Percentiles rank a stretch among this genome's conserved stretches.
These are phyloP conservation scores for Hondaea fermentalgiana DNA, from an alignment of 108 stramenopile genomes.

Conservation along the genomic window DNA sequence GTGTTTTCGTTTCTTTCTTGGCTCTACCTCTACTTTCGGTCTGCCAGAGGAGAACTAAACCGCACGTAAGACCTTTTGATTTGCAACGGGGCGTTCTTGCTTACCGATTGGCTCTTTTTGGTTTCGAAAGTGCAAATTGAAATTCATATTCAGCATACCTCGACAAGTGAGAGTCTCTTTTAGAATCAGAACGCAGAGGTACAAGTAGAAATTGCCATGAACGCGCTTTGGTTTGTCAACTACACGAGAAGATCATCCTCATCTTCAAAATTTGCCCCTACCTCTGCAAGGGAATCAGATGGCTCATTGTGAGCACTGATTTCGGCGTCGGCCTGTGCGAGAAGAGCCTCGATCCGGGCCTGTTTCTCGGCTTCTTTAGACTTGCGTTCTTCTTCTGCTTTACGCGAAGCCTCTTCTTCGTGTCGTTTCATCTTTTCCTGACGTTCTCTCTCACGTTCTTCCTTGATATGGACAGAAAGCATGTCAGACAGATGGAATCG, in stretches of 20 bases:
- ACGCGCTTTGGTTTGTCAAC: neutral
- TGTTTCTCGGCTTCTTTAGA: neutral
- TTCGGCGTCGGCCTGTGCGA: neutral
- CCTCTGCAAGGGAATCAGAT: too few species aligned
- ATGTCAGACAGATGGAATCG: constrained; percentile 32
- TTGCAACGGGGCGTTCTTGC: too few species aligned
- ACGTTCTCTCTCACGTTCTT: neutral
- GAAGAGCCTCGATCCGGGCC: neutral
- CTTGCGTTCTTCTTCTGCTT: neutral
- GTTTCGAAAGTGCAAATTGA: too few species aligned
- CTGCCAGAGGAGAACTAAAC: too few species aligned
- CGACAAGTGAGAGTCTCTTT: too few species aligned
- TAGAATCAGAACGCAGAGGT: too few species aligned
- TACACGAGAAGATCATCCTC: neutral
- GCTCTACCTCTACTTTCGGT: too few species aligned
- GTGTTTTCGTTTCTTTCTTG: too few species aligned
- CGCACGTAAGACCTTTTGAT: too few species aligned
- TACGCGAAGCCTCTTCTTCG: neutral
- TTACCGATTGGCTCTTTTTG: too few species aligned
- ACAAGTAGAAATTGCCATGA: too few species aligned
- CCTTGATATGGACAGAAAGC: constrained; percentile 27
- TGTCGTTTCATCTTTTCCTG: neutral
- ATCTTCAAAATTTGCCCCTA: neutral
- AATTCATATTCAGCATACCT: too few species aligned
- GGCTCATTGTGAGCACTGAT: neutral